Evolutionary conservation across 2,329 filamentous ascomycete species (phyloP).

Genomic region (Neonectria ditissima): DNA sequence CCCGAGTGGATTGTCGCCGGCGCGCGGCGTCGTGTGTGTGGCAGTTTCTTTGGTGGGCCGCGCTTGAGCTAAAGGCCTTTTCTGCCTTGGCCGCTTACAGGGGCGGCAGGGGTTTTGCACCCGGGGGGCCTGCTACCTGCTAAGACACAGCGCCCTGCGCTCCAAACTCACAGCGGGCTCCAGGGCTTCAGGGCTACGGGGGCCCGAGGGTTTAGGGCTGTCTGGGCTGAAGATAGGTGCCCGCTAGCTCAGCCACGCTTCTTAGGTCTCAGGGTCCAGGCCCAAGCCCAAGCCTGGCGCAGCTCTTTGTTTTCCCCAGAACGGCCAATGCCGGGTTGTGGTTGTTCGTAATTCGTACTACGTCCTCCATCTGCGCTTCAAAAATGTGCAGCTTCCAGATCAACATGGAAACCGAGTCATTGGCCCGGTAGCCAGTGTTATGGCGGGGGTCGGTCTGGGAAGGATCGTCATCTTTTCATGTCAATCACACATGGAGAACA

Average conservation of each 20-base stretch:
- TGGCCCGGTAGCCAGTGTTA: constrained; percentile 33
- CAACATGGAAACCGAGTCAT: constrained; percentile 36
- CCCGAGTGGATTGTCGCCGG: constrained; percentile 18
- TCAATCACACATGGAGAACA: constrained; percentile 2
- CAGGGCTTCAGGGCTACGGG: neutral
- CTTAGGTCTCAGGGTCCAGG: constrained; percentile 23
- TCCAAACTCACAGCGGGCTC: neutral
- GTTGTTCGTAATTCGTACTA: neutral
- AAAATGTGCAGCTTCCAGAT: constrained; percentile 22
- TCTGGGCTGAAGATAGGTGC: constrained; percentile 1
- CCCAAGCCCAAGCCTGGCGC: constrained; percentile 29
- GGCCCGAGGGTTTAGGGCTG: neutral
- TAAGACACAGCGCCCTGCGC: neutral
- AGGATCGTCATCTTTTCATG: constrained; percentile 17
- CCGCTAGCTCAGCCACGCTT: constrained; percentile 26
- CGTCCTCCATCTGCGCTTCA: neutral
- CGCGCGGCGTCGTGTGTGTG: constrained; percentile 21
- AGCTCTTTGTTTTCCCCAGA: constrained; percentile 21
- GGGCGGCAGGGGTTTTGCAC: constrained; percentile 10
- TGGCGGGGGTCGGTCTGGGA: neutral
- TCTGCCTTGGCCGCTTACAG: constrained; percentile 26
- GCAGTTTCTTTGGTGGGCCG: constrained; percentile 25
- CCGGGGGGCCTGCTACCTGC: neutral
- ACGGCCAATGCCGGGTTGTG: constrained; percentile 18
- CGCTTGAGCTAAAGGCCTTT: constrained; percentile 4